These are phyloP conservation scores for Aspergillus jensenii DNA, from an alignment of 2,329 filamentous ascomycete species.

Conservation along the genomic window DNA sequence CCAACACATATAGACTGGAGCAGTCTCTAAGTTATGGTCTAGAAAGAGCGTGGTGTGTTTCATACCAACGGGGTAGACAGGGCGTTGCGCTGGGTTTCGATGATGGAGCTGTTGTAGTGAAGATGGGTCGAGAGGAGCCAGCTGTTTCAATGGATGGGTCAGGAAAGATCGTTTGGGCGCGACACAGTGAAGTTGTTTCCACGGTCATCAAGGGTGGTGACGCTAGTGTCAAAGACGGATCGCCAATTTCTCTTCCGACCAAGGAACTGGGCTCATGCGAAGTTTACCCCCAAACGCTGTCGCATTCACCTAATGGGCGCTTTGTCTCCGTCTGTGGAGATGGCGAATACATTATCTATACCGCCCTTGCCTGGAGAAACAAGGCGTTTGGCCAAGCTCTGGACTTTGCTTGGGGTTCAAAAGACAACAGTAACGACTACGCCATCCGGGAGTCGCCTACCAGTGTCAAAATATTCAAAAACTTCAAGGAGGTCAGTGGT, in stretches of 20 bases:
- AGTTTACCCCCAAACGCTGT: conserved; percentile 90
- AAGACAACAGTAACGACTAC: conserved; percentile 98
- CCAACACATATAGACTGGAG: conserved; percentile 93
- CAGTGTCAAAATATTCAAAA: conserved; percentile 95
- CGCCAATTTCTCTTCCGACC: conserved; percentile 78
- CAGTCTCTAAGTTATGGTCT: conserved; percentile 95
- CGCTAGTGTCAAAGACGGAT: conserved; percentile 79
- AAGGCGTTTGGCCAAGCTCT: conserved; percentile 94
- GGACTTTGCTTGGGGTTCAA: conserved; percentile 95
- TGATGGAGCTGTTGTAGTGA: conserved; percentile 95
- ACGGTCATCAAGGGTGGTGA: conserved; percentile 94
- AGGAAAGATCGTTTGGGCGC: conserved; percentile 94
- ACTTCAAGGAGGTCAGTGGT: conserved; percentile 88
- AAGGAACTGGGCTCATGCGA: conserved; percentile 97
- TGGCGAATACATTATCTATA: conserved; percentile 99
- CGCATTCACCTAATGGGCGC: conserved; percentile 93
- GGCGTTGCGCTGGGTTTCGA: conserved; percentile 95
- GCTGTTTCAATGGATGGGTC: conserved; percentile 96
- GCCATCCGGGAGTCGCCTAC: conserved; percentile 93
- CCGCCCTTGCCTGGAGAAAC: conserved; percentile 92
- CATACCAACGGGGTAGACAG: conserved; percentile 91
- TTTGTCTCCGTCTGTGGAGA: conserved; percentile 91
- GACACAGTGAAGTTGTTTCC: conserved; percentile 91
- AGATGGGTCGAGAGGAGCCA: conserved; percentile 95
- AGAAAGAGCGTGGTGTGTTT: conserved; percentile 96